Percentiles rank a stretch among this genome's conserved stretches.
Evolutionary conservation across 225 moss, liverwort and hornwort genomes (phyloP).

Genomic region (Polytrichum commune): DNA sequence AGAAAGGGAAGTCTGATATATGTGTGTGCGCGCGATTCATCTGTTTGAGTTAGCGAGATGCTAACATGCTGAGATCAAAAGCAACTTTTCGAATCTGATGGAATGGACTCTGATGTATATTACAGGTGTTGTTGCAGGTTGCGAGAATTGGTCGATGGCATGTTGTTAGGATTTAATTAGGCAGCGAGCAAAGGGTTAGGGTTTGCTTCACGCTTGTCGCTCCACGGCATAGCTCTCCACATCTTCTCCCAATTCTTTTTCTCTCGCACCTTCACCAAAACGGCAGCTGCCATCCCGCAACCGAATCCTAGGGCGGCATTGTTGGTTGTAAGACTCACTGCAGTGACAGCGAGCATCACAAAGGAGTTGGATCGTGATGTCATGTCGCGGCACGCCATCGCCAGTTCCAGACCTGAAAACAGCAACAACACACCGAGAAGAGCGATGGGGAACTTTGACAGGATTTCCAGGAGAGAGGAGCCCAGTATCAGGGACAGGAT

Average conservation of each 20-base stretch:
- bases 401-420: conserved; percentile 80
- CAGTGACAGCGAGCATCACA: conserved; percentile 62
- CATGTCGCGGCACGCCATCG: conserved; percentile 84
- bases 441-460: conserved; percentile 63
- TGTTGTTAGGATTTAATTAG: too few relatives aligned
- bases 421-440: conserved; percentile 70
- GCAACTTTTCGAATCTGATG: too few relatives aligned
- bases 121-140: too few relatives aligned
- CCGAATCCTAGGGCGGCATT: conserved; percentile 46
- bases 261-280: conserved; percentile 45
- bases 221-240: conserved; percentile 19
- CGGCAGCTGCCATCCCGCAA: conserved; percentile 46
- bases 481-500: conserved; percentile 62
- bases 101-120: too few relatives aligned
- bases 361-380: conserved; percentile 50
- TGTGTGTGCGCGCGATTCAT: too few relatives aligned
- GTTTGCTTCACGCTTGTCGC: conserved; percentile 4
- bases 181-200: background rate
- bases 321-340: conserved; percentile 43
- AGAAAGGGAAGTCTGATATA: too few relatives aligned
- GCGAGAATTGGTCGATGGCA: too few relatives aligned
- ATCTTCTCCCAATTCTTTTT: conserved; percentile 17
- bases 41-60: too few relatives aligned
- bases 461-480: conserved; percentile 53
- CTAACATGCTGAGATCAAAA: too few relatives aligned